These are phyloP conservation scores for Meyerozyma carpophila DNA, from an alignment of 1,139 yeast species.

Conservation along the genomic window DNA sequence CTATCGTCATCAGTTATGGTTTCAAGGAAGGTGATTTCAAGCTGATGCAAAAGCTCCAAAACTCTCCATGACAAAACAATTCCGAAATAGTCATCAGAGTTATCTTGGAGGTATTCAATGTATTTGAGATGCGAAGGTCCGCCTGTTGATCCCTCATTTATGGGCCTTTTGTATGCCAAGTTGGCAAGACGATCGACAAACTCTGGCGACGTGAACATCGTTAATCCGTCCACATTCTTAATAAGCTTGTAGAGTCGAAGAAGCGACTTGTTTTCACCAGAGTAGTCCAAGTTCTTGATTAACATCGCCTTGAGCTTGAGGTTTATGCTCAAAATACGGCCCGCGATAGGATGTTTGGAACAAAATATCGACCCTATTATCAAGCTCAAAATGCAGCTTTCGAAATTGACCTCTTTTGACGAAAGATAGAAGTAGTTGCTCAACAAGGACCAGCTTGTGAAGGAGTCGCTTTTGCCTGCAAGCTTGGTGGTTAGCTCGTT, in stretches of 20 bases:
- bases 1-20: conserved; percentile 10
- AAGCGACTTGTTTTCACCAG: conserved; percentile 21
- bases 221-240: conserved; percentile 28
- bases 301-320: conserved; percentile 24
- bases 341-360: conserved; percentile 15
- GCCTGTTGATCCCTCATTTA: conserved; percentile 21
- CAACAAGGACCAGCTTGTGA: conserved; percentile 14
- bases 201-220: conserved; percentile 24
- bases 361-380: conserved; percentile 26
- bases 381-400: conserved; percentile 29
- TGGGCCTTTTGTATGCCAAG: conserved; percentile 15
- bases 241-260: conserved; percentile 22
- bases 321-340: conserved; percentile 18
- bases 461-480: conserved; percentile 15
- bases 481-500: conserved; percentile 18
- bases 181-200: conserved; percentile 26
- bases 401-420: conserved; percentile 31
- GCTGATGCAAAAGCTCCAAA: conserved; percentile 29
- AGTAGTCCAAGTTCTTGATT: conserved; percentile 27
- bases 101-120: conserved; percentile 23
- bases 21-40: conserved; percentile 25
- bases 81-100: conserved; percentile 19
- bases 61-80: conserved; percentile 34
- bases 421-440: conserved; percentile 27
- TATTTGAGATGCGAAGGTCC: conserved; percentile 28